These are phyloP conservation scores for Solanum megistacrolobum DNA, from an alignment of 257 asterid genomes.

Conservation along the genomic window DNA sequence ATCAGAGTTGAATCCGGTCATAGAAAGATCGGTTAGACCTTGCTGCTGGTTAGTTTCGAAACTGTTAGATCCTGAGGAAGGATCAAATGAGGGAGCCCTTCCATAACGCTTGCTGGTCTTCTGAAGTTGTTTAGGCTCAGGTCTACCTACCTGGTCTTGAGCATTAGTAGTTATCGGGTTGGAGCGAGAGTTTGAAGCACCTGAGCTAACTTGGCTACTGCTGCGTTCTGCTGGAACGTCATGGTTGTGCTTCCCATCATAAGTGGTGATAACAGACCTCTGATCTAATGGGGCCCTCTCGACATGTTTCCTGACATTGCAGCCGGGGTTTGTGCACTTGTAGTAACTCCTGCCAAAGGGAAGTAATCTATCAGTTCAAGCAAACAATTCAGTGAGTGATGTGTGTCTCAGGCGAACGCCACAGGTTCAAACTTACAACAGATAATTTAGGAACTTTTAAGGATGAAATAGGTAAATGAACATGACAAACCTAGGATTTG, in stretches of 20 bases:
- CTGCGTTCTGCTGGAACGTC: conserved; percentile 70
- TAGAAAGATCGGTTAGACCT: conserved; percentile 17
- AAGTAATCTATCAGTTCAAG: background rate
- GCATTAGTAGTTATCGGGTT: conserved; percentile 16
- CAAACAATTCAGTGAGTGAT: background rate
- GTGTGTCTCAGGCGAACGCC: background rate
- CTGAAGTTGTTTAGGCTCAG: conserved; percentile 36
- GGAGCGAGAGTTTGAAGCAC: conserved; percentile 1
- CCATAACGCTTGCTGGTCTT: conserved; percentile 29
- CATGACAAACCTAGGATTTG: conserved; percentile 68
- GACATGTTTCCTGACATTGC: conserved; percentile 73
- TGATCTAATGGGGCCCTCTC: conserved; percentile 76
- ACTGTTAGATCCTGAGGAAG: conserved; percentile 24
- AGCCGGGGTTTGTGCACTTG: conserved; percentile 73
- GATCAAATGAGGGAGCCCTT: conserved; percentile 26
- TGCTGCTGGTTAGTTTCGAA: conserved; percentile 42
- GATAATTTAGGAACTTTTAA: background rate
- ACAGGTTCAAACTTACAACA: background rate
- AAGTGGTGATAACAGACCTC: conserved; percentile 63
- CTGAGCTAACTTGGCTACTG: conserved; percentile 41
- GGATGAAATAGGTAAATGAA: background rate
- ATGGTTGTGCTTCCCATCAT: conserved; percentile 83
- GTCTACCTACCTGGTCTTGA: conserved; percentile 24
- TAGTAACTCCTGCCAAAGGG: conserved; percentile 63
- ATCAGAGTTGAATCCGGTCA: conserved; percentile 26